A percentile compares a stretch with the other conserved stretches of the same genome.
phyloP scores from a whole-genome alignment of 148 eudicot genomes.

The Vaccinium corymbosum region DNA sequence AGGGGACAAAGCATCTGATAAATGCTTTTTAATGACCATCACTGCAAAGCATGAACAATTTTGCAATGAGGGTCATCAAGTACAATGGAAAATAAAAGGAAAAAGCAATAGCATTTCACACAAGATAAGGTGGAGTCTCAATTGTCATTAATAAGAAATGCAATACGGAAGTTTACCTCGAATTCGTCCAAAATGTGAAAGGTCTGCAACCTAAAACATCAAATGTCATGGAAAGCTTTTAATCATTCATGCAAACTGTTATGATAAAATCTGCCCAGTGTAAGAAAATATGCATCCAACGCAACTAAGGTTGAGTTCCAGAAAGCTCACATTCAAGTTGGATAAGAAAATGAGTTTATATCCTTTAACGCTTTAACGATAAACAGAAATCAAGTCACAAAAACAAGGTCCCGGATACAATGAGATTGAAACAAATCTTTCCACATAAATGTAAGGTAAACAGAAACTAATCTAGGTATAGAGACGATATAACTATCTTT shows the following conservation, averaged over 20 bases:
- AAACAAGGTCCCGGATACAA: not conserved
- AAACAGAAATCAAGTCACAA: not conserved
- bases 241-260: not conserved
- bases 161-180: constrained; percentile 43
- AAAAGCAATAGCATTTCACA: not conserved
- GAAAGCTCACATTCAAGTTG: not conserved
- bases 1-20: not conserved
- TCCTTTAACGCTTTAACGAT: not conserved
- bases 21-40: not conserved
- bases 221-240: constrained; percentile 2
- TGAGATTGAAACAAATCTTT: not conserved
- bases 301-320: not conserved
- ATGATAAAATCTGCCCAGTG: not conserved
- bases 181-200: constrained; percentile 62
- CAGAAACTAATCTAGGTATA: not conserved
- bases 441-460: not conserved
- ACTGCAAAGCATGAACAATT: not conserved
- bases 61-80: not conserved
- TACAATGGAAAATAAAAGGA: not conserved
- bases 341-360: constrained; percentile 5
- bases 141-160: not conserved
- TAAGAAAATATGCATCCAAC: not conserved
- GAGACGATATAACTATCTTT: not conserved
- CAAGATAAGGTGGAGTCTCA: not conserved
- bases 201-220: constrained; percentile 52